These are phyloP conservation scores for Microcyclosporella mali DNA, from an alignment of 2,329 filamentous ascomycete species.

Conservation along the genomic window DNA sequence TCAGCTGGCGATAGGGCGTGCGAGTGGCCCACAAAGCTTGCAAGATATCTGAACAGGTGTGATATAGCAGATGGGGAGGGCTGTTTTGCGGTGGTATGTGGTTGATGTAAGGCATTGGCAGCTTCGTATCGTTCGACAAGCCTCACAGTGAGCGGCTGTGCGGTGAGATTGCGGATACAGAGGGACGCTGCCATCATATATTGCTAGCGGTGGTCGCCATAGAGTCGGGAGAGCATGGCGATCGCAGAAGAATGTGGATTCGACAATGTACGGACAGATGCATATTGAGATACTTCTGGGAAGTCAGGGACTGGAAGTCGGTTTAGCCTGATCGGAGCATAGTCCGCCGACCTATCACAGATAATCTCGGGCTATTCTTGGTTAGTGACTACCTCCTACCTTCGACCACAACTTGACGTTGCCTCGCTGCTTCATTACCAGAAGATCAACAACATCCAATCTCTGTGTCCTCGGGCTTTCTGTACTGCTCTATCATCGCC, in stretches of 20 bases:
- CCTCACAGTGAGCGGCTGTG: slow-evolving; percentile 65
- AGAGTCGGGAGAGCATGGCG: too few species aligned
- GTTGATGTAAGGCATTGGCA: slow-evolving; percentile 37
- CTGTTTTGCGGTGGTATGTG: slow-evolving; percentile 13
- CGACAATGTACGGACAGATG: background rate
- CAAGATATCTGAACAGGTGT: slow-evolving; percentile 34
- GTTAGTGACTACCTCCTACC: too few species aligned
- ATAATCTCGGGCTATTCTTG: too few species aligned
- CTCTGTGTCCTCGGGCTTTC: too few species aligned
- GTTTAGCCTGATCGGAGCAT: too few species aligned
- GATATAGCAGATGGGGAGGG: slow-evolving; percentile 17
- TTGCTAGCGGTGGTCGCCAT: too few species aligned
- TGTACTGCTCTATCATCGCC: too few species aligned
- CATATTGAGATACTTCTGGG: background rate
- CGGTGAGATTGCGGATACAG: slow-evolving; percentile 76
- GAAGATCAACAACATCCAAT: too few species aligned
- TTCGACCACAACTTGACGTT: too few species aligned
- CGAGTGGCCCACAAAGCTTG: slow-evolving; percentile 24
- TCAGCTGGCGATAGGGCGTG: slow-evolving; percentile 35
- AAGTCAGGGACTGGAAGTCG: background rate
- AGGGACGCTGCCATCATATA: slow-evolving; percentile 39
- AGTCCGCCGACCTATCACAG: too few species aligned
- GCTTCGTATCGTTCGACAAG: slow-evolving; percentile 66
- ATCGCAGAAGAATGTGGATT: too few species aligned
- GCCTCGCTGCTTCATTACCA: too few species aligned